Base-by-base conservation (phyloP, 257 asterid genomes). In the Pogostemon cablin region DNA sequence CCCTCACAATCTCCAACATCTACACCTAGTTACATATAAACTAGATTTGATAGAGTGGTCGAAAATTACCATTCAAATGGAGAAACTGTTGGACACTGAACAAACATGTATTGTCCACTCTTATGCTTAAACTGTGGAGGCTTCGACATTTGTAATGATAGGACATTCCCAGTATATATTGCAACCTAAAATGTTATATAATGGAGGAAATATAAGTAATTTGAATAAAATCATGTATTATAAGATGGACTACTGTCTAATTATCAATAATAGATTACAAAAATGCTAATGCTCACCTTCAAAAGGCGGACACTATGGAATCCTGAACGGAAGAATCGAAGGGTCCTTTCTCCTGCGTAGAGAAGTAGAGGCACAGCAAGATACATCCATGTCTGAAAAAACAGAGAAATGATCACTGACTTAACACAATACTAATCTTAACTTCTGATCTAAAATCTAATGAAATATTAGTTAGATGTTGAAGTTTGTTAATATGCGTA, bases 61-160 rank as follows among this genome's bases (percentile, higher is more conserved):
- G 57, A 17, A 58, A 56, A 56, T 81, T 78, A 93, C 98, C 98
- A 93, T 81, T 93, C 98, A 42, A 93, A 86, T 80, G 97, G 97
- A 67, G 98, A 93, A 77, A 93, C 95, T 5, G 88, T 85, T n/a
- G 98, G 96, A 71, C 98, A 93, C 74, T 93, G 96, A 74, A 90
- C 97, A 72, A 93, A 93, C 92, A 93, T 88, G 87, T 93, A 90
- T 68, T 93, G 98, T 65, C 98, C 98, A 72, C 98, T 93, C 87
- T 82, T 90, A 62, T 90, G 85, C 71, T 72, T 84, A 39, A 84
- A 93, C 47, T 84, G 93, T 2, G 88, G 79, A 81, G 98, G 98
- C 82, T 90, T 93, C n/a, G 98, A 88, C 98, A 93, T 93, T 69
- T 93, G 96, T 52, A 93, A 52, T 7, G 96, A 79, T 35, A 93